Evolutionary conservation across 495 filamentous ascomycete genomes (phyloP), one percentile per base, ranked within the genome.

Genomic region (Tuber magnatum): DNA sequence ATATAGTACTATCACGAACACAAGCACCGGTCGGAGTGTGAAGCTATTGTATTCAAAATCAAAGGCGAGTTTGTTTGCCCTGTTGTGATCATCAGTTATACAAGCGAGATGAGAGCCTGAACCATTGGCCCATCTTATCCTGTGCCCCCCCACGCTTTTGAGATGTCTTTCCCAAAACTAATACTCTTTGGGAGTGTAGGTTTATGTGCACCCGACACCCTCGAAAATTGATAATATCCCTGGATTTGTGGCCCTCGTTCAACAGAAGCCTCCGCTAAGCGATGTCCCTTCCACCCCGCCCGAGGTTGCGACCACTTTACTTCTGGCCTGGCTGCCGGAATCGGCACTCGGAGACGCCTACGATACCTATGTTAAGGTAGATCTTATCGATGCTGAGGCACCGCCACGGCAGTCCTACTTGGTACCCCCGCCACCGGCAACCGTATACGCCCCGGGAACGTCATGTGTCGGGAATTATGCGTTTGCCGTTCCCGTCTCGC

Each of bases 1-100:
- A 78, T 99, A 99, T 85, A 92, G 94, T 82, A 98, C 94, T 38
- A 95, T 99, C 83, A 93, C 93, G 16, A 93, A 96, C 83, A 90
- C 90, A 22, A 88, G 86, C 73, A 89, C 91, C 1, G 91, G 92
- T 3, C 88, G 90, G 75, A 94, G 95, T 9, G 96, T 99, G 65
- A 99, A 97, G 85, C 86, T 99, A n/a, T 85, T 99, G 40, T 97
- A 91, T 81, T 94, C 93, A 39, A 99, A 99, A 85, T 97, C 94
- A 90, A 99, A 99, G 86, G 93, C 32, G 56, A 20, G 56, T 91
- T 78, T 51, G 86, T 82, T 71, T 65, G n/a, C 41, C 18, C 39
- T 20, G 46, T 71, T 68, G 43, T 71, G 73, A 51, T 71, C 71
- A 68, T 51, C 40, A 4, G 35, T 28, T 32, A 69, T 70, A 70